These are phyloP conservation scores for Zychaea mexicana DNA, from an alignment of 371 early-diverging fungal species.

Conservation along the genomic window DNA sequence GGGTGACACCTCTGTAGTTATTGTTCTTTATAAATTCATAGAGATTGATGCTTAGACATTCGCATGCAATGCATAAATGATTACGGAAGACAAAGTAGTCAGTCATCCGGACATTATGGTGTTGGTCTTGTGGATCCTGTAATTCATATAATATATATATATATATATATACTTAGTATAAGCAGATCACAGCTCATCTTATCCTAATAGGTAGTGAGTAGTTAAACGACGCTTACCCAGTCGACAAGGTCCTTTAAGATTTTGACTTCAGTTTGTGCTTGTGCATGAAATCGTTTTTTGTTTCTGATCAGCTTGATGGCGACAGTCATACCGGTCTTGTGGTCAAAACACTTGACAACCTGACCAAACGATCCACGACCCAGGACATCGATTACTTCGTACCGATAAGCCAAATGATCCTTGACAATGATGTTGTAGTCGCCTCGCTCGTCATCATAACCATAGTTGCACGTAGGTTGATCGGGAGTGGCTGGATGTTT, in stretches of 20 bases:
- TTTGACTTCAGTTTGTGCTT: conserved; percentile 93
- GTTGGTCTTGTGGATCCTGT: conserved; percentile 68
- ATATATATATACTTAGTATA: background rate
- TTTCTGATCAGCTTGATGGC: conserved; percentile 97
- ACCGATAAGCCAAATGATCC: conserved; percentile 90
- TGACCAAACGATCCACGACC: conserved; percentile 98
- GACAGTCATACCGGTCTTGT: conserved; percentile 79
- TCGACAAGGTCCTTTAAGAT: conserved; percentile 72
- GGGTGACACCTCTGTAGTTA: conserved; percentile 77
- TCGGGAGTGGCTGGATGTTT: conserved; percentile 49
- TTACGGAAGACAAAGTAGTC: conserved; percentile 84
- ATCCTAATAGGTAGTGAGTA: too few relatives aligned
- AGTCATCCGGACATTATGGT: conserved; percentile 76
- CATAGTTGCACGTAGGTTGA: conserved; percentile 57
- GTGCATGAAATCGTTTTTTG: conserved; percentile 92
- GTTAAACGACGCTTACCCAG: conserved; percentile 47
- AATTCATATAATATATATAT: background rate
- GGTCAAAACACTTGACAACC: conserved; percentile 90
- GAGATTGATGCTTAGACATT: conserved; percentile 85
- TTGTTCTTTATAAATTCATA: conserved; percentile 90
- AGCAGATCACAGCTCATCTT: background rate
- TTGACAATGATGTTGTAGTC: conserved; percentile 81
- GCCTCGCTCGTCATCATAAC: conserved; percentile 92
- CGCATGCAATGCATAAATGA: conserved; percentile 90
- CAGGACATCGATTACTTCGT: conserved; percentile 84